Evolutionary conservation across 805 yeast genomes (phyloP), one percentile per base, ranked within the genome.

Genomic region (Teunomyces barrocoloradensis): DNA sequence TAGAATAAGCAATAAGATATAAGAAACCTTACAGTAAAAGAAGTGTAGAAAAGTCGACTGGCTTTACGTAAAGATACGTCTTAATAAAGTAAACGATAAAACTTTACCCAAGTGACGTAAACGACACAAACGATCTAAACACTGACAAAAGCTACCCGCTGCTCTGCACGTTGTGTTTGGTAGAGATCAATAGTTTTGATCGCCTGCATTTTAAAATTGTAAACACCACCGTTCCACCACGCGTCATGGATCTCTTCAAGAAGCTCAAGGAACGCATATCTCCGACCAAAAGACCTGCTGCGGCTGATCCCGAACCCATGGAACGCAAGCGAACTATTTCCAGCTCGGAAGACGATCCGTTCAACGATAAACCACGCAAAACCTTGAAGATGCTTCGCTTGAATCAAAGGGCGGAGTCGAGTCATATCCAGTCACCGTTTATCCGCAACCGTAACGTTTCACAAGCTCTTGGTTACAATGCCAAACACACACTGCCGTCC

Each of bases 271-370:
- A 58, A 29, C 57, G 59, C 35, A 55, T 58, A 18, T 54, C 66
- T 28, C 64, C 66, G 20, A 46, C 51, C 6, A 58, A 42, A 13
- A 25, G 35, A 21, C 11, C 38, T 12, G 10, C 38, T 12, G 32
- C 27, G 20, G 18, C 12, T 5, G 11, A 11, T 17, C 6, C 12
- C 10, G 21, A 37, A 5, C 17, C 18, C 30, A 52, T 48, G 28
- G 55, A 59, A 20, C 49, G 46, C 7, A 47, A 49, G 27, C 48
- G 53, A 18, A 37, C 29, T 7, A n/a, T 37, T 12, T 20, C 40
- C 11, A 37, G 40, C 40, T 37, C 40, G 13, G 59, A 53, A 12
- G 66, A 62, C 34, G 65, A 65, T 45, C 71, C 71, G 5, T 66
- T 65, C 50, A 55, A 59, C 40, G 71, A 65, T 43, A 40, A 40